phyloP scores from a whole-genome alignment of 345 rosid species.

The Ceriops tagal region DNA sequence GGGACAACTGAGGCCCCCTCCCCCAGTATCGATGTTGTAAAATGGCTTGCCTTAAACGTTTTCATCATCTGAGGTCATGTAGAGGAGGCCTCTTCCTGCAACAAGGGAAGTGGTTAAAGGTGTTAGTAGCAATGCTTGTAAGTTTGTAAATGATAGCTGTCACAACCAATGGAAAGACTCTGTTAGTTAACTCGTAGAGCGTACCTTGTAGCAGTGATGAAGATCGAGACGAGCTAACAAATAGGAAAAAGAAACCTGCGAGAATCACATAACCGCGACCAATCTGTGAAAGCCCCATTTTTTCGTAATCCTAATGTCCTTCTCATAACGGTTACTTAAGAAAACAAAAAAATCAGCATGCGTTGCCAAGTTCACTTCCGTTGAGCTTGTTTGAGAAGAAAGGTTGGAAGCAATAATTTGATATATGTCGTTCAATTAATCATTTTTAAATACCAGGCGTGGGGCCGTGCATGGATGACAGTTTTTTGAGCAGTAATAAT shows the following conservation, averaged over 20 bases:
- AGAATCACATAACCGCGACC: constrained; percentile 16
- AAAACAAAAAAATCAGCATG: not conserved
- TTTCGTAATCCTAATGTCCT: constrained; percentile 3
- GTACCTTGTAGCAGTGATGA: constrained; percentile 35
- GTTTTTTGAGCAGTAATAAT: constrained; percentile 14
- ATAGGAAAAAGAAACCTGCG: constrained; percentile 18
- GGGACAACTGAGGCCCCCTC: constrained; percentile 72
- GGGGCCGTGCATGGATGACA: constrained; percentile 8
- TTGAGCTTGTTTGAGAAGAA: not conserved
- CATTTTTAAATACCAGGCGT: constrained; percentile 20
- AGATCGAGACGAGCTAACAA: constrained; percentile 7
- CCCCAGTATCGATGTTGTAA: constrained; percentile 64
- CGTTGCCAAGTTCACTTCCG: not conserved
- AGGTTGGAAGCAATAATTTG: constrained; percentile 8
- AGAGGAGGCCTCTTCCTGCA: constrained; percentile 46
- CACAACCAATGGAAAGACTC: no score
- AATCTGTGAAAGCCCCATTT: constrained; percentile 3
- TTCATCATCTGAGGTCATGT: constrained; percentile 51
- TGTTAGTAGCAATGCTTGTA: no score
- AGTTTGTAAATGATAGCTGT: no score
- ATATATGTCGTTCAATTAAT: constrained; percentile 17
- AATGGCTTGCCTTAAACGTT: constrained; percentile 64
- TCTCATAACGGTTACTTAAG: not conserved
- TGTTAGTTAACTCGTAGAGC: not conserved
- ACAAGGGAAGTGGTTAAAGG: not conserved